Evolutionary conservation across 1,284 basidiomycete genomes (phyloP).

Genomic region (Ustilago cynodontis): DNA sequence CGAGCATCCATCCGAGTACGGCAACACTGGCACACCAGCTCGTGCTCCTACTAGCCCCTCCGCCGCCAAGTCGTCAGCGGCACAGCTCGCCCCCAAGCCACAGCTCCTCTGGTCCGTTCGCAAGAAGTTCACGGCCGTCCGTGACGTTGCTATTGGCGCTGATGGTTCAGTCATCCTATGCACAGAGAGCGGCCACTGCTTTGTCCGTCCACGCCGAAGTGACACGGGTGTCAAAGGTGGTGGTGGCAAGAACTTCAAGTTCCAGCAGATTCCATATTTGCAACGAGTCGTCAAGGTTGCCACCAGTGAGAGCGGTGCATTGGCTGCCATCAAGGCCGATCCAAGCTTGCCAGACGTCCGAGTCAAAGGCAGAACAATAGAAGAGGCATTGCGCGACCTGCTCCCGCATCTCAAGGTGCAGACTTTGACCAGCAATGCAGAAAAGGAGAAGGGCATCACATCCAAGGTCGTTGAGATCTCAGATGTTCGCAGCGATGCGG

Average conservation of each 20-base stretch:
- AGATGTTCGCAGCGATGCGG: constrained; percentile 61
- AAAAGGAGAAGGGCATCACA: constrained; percentile 48
- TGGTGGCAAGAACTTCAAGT: constrained; percentile 72
- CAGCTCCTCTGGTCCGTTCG: constrained; percentile 91
- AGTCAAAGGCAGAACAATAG: constrained; percentile 76
- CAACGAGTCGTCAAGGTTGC: constrained; percentile 88
- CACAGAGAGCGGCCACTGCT: constrained; percentile 94
- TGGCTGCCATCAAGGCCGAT: constrained; percentile 85
- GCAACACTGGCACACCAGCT: constrained; percentile 22
- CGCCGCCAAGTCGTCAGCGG: constrained; percentile 28
- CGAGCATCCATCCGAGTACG: constrained; percentile 66
- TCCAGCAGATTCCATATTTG: constrained; percentile 82
- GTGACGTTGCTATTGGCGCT: constrained; percentile 88
- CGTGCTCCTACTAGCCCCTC: constrained; percentile 14
- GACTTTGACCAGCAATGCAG: constrained; percentile 34
- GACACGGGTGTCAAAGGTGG: constrained; percentile 44
- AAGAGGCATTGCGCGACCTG: constrained; percentile 76
- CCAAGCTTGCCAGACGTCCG: constrained; percentile 76
- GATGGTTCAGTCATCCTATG: constrained; percentile 92
- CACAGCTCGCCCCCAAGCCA: constrained; percentile 74
- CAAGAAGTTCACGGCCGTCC: constrained; percentile 81
- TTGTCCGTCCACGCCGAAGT: constrained; percentile 72
- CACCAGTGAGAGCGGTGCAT: constrained; percentile 88
- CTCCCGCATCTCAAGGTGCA: constrained; percentile 62
- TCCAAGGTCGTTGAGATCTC: constrained; percentile 52